These are phyloP conservation scores for Trebouxia sp. DNA, from an alignment of 139 green algal genomes.

Conservation along the genomic window DNA sequence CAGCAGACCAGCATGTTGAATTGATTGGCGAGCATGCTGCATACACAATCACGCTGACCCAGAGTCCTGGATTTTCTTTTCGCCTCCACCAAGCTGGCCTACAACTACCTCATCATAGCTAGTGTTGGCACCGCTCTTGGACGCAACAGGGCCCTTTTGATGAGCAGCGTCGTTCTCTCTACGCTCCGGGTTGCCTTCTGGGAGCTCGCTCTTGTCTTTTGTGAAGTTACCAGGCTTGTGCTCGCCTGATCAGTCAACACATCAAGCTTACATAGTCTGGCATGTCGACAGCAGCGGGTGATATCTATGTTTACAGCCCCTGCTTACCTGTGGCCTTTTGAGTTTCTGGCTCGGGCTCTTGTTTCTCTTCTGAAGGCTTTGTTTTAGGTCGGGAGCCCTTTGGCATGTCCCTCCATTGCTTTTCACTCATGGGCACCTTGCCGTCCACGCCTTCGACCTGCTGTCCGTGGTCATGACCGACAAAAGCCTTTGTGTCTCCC, in stretches of 20 bases:
- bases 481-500: slow-evolving; percentile 12
- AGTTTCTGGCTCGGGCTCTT: not conserved
- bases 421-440: not conserved
- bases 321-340: slow-evolving; percentile 21
- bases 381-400: not conserved
- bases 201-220: slow-evolving; percentile 18
- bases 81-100: slow-evolving; percentile 26
- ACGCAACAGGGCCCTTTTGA: slow-evolving; percentile 6
- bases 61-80: slow-evolving; percentile 18
- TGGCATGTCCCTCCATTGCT: slow-evolving; percentile 25
- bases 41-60: slow-evolving; percentile 11
- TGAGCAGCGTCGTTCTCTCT: not conserved
- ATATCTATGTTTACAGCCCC: too few relatives aligned
- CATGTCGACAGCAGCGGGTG: too few relatives aligned
- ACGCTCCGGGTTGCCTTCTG: slow-evolving; percentile 5
- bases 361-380: not conserved
- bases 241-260: slow-evolving; percentile 8
- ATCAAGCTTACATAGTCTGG: too few relatives aligned
- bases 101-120: slow-evolving; percentile 25
- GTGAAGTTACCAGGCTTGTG: slow-evolving; percentile 11
- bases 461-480: not conserved
- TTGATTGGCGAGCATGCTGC: not conserved
- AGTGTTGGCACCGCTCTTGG: not conserved
- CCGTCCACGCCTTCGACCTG: not conserved
- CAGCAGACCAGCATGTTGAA: not conserved